Conservation (phyloP, 495 filamentous ascomycete genomes). For the Amphirosellinia nigrospora region DNA sequence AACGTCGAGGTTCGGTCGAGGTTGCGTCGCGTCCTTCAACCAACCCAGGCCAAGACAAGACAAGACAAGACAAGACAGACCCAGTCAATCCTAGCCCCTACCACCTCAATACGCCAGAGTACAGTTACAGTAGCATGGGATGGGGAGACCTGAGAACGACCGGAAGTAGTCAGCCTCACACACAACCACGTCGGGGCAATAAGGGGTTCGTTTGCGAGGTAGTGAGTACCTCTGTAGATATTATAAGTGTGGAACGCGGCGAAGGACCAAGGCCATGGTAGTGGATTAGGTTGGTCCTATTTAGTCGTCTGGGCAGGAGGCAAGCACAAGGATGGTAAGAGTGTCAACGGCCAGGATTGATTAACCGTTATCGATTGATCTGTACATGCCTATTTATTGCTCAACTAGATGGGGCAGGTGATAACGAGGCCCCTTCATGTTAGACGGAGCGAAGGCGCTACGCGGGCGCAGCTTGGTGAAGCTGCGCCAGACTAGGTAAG, state of each 20-base stretch:
- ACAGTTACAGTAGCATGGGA: constrained; percentile 22
- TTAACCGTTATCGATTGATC: background rate
- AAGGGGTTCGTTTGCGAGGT: background rate
- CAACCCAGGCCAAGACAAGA: constrained; percentile 6
- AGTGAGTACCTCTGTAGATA: background rate
- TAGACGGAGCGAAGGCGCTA: background rate
- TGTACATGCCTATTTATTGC: background rate
- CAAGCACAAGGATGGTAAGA: background rate
- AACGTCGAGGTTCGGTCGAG: constrained; percentile 18
- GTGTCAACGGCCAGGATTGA: constrained; percentile 4
- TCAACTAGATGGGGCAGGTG: background rate
- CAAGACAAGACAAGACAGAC: background rate
- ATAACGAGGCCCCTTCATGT: background rate
- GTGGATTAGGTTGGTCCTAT: constrained; percentile 1
- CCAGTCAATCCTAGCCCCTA: constrained; percentile 22
- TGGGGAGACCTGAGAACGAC: background rate
- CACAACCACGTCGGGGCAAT: background rate
- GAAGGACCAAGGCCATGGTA: constrained; percentile 14
- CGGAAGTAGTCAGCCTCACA: background rate
- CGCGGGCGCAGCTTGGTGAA: constrained; percentile 13
- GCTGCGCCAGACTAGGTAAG: constrained; percentile 1
- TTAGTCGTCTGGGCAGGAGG: constrained; percentile 6
- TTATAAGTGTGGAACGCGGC: constrained; percentile 13
- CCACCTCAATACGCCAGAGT: constrained; percentile 18
- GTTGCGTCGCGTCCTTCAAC: constrained; percentile 23